A percentile compares a stretch with the other conserved stretches of the same genome.
Evolutionary conservation across 495 filamentous ascomycete genomes (phyloP).

Genomic region (Trichoderma gamsii): DNA sequence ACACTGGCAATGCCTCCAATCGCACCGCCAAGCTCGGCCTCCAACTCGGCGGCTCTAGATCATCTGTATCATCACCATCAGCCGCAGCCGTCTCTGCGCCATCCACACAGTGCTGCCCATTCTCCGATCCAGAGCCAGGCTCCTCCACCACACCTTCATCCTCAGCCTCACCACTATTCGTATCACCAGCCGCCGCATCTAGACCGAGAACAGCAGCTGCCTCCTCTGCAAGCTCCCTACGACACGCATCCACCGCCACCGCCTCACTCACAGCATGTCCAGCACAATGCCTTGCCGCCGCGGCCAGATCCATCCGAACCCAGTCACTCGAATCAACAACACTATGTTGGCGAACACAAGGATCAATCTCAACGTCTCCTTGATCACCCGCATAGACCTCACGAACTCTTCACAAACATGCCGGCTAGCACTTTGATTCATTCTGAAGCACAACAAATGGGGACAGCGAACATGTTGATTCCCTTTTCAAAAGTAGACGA

Average conservation of each 20-base stretch:
- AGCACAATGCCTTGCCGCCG: neutral
- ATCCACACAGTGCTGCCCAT: neutral
- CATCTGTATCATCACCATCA: neutral
- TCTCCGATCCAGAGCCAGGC: neutral
- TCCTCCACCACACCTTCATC: neutral
- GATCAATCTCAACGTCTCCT: neutral
- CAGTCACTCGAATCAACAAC: neutral
- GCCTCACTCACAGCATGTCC: neutral
- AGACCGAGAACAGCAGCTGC: neutral
- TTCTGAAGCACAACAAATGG: neutral
- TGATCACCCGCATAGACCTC: neutral
- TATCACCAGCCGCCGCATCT: neutral
- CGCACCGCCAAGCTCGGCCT: neutral
- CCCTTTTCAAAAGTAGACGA: neutral
- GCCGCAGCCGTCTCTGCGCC: neutral
- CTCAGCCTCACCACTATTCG: neutral
- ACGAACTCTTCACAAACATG: neutral
- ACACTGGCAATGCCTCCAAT: neutral
- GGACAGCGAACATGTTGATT: neutral
- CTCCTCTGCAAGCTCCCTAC: neutral
- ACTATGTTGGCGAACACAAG: neutral
- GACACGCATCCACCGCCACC: neutral
- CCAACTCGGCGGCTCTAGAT: conserved; percentile 2
- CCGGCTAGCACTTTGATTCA: neutral
- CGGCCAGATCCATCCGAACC: neutral